phyloP scores from a whole-genome alignment of 768 basidiomycete species.

The Kwoniella mangroviensis region DNA sequence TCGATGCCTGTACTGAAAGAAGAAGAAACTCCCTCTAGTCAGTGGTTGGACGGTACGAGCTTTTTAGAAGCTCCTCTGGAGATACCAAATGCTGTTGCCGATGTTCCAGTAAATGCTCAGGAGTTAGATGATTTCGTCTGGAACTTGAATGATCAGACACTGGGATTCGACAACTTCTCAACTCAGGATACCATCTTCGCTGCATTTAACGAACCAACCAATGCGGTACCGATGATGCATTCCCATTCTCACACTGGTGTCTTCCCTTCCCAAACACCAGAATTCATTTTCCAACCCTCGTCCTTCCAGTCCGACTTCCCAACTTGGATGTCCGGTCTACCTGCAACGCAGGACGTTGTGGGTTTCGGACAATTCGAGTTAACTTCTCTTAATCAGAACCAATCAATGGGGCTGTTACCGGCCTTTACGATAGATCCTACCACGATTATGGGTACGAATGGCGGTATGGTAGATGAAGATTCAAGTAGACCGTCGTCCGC shows the following conservation, averaged over 20 bases:
- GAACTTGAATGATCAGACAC: conserved; percentile 45
- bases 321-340: conserved; percentile 20
- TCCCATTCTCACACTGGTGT: conserved; percentile 24
- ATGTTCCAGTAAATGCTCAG: conserved; percentile 4
- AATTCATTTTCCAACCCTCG: conserved; percentile 5
- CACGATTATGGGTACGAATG: conserved; percentile 35
- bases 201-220: conserved; percentile 31
- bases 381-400: background rate
- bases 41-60: conserved; percentile 36
- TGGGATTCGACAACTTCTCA: conserved; percentile 24
- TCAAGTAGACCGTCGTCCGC: conserved; percentile 38
- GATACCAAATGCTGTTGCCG: background rate
- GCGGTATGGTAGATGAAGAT: conserved; percentile 18
- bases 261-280: conserved; percentile 21
- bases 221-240: conserved; percentile 19
- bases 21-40: conserved; percentile 30
- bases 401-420: conserved; percentile 16
- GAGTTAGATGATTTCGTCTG: conserved; percentile 35
- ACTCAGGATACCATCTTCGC: conserved; percentile 41
- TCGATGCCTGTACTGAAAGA: conserved; percentile 53
- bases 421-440: conserved; percentile 42
- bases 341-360: conserved; percentile 42
- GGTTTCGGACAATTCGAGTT: conserved; percentile 21
- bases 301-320: background rate
- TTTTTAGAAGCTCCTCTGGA: conserved; percentile 15